phyloP scores from a whole-genome alignment of 2,329 filamentous ascomycete genomes.

The Gremmenia infestans region DNA sequence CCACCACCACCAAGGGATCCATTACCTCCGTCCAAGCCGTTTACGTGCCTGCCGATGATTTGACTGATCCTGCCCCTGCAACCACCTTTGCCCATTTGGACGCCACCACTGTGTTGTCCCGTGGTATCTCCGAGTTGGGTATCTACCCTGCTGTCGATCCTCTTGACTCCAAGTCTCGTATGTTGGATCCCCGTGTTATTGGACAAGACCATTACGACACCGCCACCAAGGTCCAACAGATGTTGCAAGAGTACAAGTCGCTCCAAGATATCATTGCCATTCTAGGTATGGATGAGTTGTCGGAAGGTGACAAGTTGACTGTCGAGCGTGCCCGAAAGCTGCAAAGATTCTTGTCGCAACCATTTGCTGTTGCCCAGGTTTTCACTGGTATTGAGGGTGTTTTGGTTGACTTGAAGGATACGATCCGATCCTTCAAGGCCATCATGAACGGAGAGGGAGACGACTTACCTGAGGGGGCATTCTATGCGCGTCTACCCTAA shows the following conservation, averaged over 20 bases:
- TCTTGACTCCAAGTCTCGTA: slow-evolving; percentile 98
- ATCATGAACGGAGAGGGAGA: slow-evolving; percentile 83
- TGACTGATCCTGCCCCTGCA: slow-evolving; percentile 98
- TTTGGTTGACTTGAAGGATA: slow-evolving; percentile 98
- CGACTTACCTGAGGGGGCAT: slow-evolving; percentile 82
- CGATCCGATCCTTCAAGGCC: slow-evolving; percentile 94
- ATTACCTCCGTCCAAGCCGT: slow-evolving; percentile 99
- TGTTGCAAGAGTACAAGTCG: slow-evolving; percentile 99
- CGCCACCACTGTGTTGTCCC: slow-evolving; percentile 99
- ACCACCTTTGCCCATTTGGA: slow-evolving; percentile 99
- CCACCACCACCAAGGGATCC: slow-evolving; percentile 98
- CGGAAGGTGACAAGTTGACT: slow-evolving; percentile 97
- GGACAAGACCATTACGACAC: slow-evolving; percentile 97
- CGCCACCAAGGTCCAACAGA: slow-evolving; percentile 94
- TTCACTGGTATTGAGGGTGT: slow-evolving; percentile 83
- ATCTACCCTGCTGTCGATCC: slow-evolving; percentile 99
- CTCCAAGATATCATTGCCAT: slow-evolving; percentile 99
- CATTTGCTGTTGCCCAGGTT: slow-evolving; percentile 83
- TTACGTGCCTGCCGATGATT: slow-evolving; percentile 99
- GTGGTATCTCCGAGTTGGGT: slow-evolving; percentile 99
- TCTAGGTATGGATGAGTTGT: slow-evolving; percentile 97
- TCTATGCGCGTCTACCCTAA: slow-evolving; percentile 5
- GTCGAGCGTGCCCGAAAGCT: slow-evolving; percentile 99
- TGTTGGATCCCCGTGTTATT: slow-evolving; percentile 98
- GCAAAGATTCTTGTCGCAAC: slow-evolving; percentile 99